phyloP scores from a whole-genome alignment of 257 asterid species.

The Gentiana macrophylla region DNA sequence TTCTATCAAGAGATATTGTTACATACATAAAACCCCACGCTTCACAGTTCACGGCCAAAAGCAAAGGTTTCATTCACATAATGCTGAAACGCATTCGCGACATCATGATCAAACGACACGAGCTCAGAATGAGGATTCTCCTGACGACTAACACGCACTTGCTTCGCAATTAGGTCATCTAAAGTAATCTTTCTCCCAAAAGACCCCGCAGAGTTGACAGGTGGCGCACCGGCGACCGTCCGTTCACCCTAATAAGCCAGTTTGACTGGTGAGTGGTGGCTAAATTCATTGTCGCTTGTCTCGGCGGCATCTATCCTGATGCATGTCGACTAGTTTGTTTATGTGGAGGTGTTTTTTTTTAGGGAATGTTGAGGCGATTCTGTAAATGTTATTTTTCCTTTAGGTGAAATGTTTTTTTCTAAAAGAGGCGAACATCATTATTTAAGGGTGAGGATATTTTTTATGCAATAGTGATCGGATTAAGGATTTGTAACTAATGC shows the following conservation, averaged over 20 bases:
- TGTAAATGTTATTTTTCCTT: too few species aligned
- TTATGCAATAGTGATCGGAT: too few species aligned
- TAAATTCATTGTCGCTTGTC: too few species aligned
- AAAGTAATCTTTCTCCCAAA: constrained; percentile 96
- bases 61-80: constrained; percentile 78
- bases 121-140: constrained; percentile 84
- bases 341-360: too few species aligned
- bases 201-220: constrained; percentile 64
- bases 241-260: constrained; percentile 89
- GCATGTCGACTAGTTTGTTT: too few species aligned
- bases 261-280: constrained; percentile 67
- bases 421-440: too few species aligned
- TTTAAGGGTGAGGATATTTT: too few species aligned
- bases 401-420: too few species aligned
- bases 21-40: constrained; percentile 93
- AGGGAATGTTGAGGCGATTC: too few species aligned
- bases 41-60: constrained; percentile 89
- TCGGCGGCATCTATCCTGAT: too few species aligned
- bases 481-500: too few species aligned
- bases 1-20: constrained; percentile 64
- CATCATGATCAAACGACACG: constrained; percentile 88
- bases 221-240: constrained; percentile 66
- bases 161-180: constrained; percentile 93
- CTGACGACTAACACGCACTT: constrained; percentile 81
- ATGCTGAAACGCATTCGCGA: constrained; percentile 82